Conservation (phyloP, 2,329 filamentous ascomycete species). For the Cercospora sojina region DNA sequence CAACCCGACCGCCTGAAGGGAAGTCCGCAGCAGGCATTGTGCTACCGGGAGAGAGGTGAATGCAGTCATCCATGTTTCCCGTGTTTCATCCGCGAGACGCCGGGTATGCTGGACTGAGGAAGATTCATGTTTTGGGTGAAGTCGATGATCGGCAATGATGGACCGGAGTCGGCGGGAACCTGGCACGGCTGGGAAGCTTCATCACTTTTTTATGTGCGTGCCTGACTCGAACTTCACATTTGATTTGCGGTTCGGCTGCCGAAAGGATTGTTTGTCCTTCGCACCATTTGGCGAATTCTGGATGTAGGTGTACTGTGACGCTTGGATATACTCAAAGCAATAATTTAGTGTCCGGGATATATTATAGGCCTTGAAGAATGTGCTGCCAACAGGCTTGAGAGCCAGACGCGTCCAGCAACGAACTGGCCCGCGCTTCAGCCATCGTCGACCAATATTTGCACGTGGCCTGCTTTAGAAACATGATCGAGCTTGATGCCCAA, state of each 20-base stretch:
- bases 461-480: not conserved
- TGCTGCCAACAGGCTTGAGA: not conserved
- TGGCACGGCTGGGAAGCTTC: not conserved
- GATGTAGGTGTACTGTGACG: not conserved
- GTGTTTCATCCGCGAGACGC: slow-evolving; percentile 5
- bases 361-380: not conserved
- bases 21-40: not conserved
- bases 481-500: not conserved
- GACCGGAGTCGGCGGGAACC: slow-evolving; percentile 4
- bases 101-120: slow-evolving; percentile 1
- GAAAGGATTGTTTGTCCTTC: not conserved
- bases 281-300: not conserved
- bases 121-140: slow-evolving; percentile 1
- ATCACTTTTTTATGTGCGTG: not conserved
- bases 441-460: not conserved
- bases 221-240: not conserved
- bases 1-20: not conserved
- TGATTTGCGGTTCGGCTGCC: not conserved
- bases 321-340: not conserved
- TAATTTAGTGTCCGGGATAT: not conserved
- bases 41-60: not conserved
- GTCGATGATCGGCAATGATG: slow-evolving; percentile 3
- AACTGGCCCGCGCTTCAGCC: not conserved
- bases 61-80: not conserved
- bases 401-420: not conserved